Conservation (phyloP, 495 filamentous ascomycete species). For the Mycothermus thermophilus region DNA sequence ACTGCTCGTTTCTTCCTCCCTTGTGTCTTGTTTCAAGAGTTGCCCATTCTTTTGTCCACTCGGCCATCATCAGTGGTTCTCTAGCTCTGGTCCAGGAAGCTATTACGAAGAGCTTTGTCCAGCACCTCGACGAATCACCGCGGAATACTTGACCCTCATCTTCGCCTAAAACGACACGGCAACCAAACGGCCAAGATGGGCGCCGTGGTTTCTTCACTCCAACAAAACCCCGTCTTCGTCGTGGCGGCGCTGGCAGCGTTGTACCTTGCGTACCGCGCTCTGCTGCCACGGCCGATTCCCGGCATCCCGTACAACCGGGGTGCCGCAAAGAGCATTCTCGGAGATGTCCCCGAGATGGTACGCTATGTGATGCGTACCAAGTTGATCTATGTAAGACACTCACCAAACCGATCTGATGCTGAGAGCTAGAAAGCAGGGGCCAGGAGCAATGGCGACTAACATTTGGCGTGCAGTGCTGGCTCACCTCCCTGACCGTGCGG, state of each 20-base stretch:
- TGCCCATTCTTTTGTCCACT: too few relatives aligned
- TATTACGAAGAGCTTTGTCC: too few relatives aligned
- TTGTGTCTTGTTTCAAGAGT: too few relatives aligned
- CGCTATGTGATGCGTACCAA: conserved; percentile 12
- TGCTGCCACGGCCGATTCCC: conserved; percentile 21
- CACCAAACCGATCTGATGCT: not conserved
- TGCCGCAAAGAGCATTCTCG: conserved; percentile 15
- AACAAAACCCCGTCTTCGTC: not conserved
- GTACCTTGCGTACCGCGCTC: conserved; percentile 6
- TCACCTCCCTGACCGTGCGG: conserved; percentile 9
- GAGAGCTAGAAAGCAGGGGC: too few relatives aligned
- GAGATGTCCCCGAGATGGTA: conserved; percentile 23
- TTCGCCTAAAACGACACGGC: not conserved
- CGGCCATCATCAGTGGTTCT: too few relatives aligned
- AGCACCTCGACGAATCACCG: too few relatives aligned
- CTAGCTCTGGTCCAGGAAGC: too few relatives aligned
- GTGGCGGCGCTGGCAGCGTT: conserved; percentile 1
- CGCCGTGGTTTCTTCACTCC: conserved; percentile 1
- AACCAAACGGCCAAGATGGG: conserved; percentile 3
- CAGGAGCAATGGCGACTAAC: not conserved
- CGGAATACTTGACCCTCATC: not conserved
- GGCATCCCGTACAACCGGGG: conserved; percentile 27
- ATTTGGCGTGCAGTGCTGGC: conserved; percentile 14
- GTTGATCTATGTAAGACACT: conserved; percentile 9
- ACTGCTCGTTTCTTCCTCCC: too few relatives aligned